A percentile compares a stretch with the other conserved stretches of the same genome.
These are phyloP conservation scores for Platanthera zijinensis DNA, from an alignment of 106 monocot genomes.

Conservation along the genomic window DNA sequence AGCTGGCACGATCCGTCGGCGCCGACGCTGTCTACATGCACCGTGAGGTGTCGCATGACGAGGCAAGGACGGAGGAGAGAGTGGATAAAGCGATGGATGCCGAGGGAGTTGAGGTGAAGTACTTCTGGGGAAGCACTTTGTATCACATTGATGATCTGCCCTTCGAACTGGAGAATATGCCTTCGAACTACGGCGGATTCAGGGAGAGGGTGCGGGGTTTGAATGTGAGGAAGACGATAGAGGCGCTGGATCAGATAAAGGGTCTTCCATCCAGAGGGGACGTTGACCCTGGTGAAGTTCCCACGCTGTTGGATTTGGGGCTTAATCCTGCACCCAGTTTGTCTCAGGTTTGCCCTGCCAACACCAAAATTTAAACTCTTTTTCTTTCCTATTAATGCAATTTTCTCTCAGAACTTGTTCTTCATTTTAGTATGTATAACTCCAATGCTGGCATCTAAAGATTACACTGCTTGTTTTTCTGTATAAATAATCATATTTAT, in stretches of 20 bases:
- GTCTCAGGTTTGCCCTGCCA: constrained; percentile 24
- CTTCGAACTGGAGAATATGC: constrained; percentile 77
- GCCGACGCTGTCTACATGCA: constrained; percentile 86
- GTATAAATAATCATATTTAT: too few species aligned
- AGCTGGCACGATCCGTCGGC: constrained; percentile 62
- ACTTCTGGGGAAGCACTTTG: constrained; percentile 97
- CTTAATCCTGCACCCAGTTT: constrained; percentile 42
- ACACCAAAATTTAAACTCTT: not conserved
- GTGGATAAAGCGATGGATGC: constrained; percentile 73
- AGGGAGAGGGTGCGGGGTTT: constrained; percentile 64
- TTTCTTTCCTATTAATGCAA: too few species aligned
- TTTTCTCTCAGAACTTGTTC: too few species aligned
- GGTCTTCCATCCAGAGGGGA: constrained; percentile 66
- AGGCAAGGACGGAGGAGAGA: constrained; percentile 70
- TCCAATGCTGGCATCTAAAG: not conserved
- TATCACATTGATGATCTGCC: constrained; percentile 91
- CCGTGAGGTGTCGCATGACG: constrained; percentile 70
- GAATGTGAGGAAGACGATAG: constrained; percentile 61
- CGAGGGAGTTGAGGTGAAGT: constrained; percentile 92
- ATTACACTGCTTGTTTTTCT: not conserved
- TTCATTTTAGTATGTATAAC: not conserved
- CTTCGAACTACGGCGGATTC: constrained; percentile 86
- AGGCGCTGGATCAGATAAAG: constrained; percentile 71
- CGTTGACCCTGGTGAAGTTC: constrained; percentile 86
- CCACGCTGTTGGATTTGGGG: constrained; percentile 77